These are phyloP conservation scores for Aspergillus japonicus DNA, from an alignment of 2,329 filamentous ascomycete genomes.

Conservation along the genomic window DNA sequence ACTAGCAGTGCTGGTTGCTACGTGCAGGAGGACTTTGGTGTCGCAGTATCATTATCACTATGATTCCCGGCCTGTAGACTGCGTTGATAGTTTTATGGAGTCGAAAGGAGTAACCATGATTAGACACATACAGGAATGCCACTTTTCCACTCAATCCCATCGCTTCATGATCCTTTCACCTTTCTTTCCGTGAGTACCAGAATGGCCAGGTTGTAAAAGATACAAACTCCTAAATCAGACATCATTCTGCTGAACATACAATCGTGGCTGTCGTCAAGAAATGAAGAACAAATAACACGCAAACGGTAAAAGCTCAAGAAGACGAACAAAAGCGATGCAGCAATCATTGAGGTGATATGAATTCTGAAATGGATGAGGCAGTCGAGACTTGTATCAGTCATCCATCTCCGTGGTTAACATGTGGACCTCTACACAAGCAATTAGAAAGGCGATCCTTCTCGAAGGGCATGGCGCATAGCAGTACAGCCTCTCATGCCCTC, in stretches of 20 bases:
- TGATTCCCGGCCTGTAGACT: constrained; percentile 14
- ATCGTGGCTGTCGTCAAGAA: constrained; percentile 18
- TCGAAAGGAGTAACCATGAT: constrained; percentile 21
- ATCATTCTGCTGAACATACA: constrained; percentile 16
- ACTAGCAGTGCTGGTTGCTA: background rate
- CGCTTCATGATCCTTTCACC: constrained; percentile 2
- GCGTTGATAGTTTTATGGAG: constrained; percentile 1
- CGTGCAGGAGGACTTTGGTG: background rate
- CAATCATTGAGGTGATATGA: constrained; percentile 10
- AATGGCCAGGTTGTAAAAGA: constrained; percentile 14
- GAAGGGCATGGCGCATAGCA: background rate
- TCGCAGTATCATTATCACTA: constrained; percentile 4
- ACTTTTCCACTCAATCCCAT: constrained; percentile 7
- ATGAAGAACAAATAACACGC: constrained; percentile 20
- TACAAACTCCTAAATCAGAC: constrained; percentile 16
- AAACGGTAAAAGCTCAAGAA: constrained; percentile 20
- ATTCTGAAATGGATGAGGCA: background rate
- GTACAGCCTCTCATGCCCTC: background rate
- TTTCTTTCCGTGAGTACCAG: background rate
- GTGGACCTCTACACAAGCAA: background rate
- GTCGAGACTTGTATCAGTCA: background rate
- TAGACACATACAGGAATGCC: constrained; percentile 27
- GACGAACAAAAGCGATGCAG: constrained; percentile 12
- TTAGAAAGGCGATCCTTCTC: background rate
- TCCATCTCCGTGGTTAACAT: background rate